These are phyloP conservation scores for Lotus japonicus DNA, from an alignment of 306 rosid species.

Conservation along the genomic window DNA sequence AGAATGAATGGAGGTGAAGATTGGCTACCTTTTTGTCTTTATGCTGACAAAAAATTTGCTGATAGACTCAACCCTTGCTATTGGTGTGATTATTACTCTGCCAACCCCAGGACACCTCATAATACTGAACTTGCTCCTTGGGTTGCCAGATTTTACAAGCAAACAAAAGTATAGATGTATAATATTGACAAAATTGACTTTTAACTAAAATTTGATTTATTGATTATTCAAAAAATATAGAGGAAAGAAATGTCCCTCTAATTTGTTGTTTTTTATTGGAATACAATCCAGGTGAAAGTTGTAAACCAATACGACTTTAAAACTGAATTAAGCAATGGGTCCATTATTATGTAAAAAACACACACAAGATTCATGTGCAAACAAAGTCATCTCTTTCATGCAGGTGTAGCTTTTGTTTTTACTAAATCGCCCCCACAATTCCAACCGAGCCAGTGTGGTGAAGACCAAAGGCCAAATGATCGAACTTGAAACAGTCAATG, in stretches of 20 bases:
- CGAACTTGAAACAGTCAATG: no score
- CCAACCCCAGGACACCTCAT: slow-evolving; percentile 58
- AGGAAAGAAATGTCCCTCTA: neutral
- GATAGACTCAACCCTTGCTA: slow-evolving; percentile 55
- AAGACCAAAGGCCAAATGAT: no score
- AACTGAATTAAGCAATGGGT: neutral
- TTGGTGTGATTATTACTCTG: slow-evolving; percentile 77
- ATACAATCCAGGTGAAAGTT: neutral
- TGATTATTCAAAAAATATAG: neutral
- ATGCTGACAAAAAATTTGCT: slow-evolving; percentile 45
- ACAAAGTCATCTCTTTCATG: neutral
- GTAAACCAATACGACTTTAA: neutral
- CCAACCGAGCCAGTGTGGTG: no score
- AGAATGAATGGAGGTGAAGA: slow-evolving; percentile 85
- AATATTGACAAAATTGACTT: neutral
- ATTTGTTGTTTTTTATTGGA: neutral
- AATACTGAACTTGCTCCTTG: slow-evolving; percentile 82
- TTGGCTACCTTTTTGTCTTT: slow-evolving; percentile 83
- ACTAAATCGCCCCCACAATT: no score
- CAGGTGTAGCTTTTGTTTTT: no score
- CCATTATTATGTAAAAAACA: neutral
- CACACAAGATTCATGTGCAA: neutral
- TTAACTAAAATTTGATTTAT: neutral
- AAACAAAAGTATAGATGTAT: slow-evolving; percentile 17
- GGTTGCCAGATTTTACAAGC: slow-evolving; percentile 71